Evolutionary conservation across 164 flowering plant genomes (phyloP).

Genomic region (Vitis labrusca): DNA sequence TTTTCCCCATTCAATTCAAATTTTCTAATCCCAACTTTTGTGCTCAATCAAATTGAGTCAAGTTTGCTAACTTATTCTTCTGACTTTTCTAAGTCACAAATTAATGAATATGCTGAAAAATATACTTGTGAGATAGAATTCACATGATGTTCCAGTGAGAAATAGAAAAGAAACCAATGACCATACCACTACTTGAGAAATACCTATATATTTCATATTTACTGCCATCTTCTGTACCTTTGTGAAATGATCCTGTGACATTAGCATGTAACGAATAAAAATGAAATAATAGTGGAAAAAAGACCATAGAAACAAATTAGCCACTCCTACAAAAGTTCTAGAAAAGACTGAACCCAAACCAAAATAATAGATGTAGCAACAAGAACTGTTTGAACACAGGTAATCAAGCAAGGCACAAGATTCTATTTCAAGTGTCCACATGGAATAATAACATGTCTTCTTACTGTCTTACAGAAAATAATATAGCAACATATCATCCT

Average conservation of each 20-base stretch:
- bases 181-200: not conserved
- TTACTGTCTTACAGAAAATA: no score
- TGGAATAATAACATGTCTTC: no score
- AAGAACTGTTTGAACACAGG: no score
- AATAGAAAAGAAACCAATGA: not conserved
- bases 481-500: no score
- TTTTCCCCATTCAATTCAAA: no score
- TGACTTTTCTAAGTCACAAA: no score
- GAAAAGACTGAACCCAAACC: not conserved
- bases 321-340: not conserved
- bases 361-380: no score
- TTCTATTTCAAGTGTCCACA: no score
- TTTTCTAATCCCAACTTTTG: no score
- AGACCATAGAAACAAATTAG: not conserved
- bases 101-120: not conserved
- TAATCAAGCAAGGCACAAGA: no score
- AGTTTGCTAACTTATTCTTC: no score
- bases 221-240: constrained; percentile 50
- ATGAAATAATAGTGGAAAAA: not conserved
- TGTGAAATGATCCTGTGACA: constrained; percentile 67
- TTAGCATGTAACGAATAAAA: not conserved
- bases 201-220: constrained; percentile 79
- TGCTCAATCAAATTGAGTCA: no score
- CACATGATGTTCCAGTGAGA: not conserved
- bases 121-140: not conserved